Evolutionary conservation across 2,329 filamentous ascomycete species (phyloP).

Genomic region (Xylaria digitata): DNA sequence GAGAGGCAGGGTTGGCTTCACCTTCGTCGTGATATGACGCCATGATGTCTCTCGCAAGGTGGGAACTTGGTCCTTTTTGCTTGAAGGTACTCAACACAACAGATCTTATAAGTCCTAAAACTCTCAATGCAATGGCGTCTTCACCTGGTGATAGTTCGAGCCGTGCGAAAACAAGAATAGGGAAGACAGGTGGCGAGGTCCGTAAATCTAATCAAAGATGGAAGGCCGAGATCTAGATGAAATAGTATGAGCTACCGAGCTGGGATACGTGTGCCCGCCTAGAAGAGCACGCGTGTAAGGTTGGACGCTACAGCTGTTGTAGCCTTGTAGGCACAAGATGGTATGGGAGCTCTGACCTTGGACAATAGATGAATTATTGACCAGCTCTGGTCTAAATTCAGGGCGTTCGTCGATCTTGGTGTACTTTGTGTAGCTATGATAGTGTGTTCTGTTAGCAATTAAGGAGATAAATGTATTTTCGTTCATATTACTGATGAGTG

Average conservation of each 20-base stretch:
- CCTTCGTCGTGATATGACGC: constrained; percentile 19
- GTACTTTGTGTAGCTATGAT: constrained; percentile 3
- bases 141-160: background rate
- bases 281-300: background rate
- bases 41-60: constrained; percentile 21
- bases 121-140: background rate
- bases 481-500: background rate
- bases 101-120: background rate
- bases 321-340: background rate
- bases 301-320: background rate
- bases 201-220: background rate
- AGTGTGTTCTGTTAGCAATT: constrained; percentile 19
- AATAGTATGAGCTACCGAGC: background rate
- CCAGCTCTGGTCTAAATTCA: background rate
- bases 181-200: background rate
- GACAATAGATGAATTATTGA: constrained; percentile 12
- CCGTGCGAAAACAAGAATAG: background rate
- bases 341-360: background rate
- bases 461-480: background rate
- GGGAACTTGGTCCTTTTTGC: constrained; percentile 35
- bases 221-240: background rate
- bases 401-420: constrained; percentile 2
- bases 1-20: constrained; percentile 20
- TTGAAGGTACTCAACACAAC: background rate
- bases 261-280: background rate